Base-by-base conservation (phyloP, 352 stramenopile species). In the Phytophthora sp. region DNA sequence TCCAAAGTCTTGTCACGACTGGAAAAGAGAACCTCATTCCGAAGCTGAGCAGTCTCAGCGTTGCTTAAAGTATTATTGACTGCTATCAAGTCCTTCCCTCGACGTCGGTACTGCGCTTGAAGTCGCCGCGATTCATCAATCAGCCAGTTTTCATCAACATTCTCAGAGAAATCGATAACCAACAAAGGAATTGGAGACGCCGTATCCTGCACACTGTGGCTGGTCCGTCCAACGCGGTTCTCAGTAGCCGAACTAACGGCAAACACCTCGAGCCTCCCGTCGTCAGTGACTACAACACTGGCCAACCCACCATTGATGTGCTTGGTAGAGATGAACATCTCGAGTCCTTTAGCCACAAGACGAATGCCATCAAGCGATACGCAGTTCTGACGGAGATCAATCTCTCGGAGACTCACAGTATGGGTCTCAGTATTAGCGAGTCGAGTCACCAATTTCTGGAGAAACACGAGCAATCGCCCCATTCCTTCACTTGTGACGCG, bases 371-470 rank as follows among this genome's bases (percentile, higher is more conserved):
- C 82, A 2, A 90, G 69, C 15, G 82, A 86, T 49, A 94, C 73
- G 57, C 69, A 90, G 42, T 94, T 94, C n/a, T 79, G 68, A 20
- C 84, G 83, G 15, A 94, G 59, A 59, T 91, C 79, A 7, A 94
- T 38, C 51, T 91, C 75, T 23, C 63, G 55, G 9, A 89, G 53
- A 7, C 50, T 45, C 3, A 21, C 46, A 0, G 5, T 38, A 18
- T 36, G 45, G 7, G 29, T 33, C 26, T 36, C 46, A 38, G 11
- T 11, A 15, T 16, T 41, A 15, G 20, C 42, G 18, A 57, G 23
- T 23, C 27, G 26, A 29, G 31, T 21, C 1, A 66, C 27, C 18
- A 67, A 20, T 13, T 63, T 60, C 63, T 71, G 70, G 38, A 39
- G 21, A 51, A 64, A 90, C 15, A 73, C 47, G 20, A 82, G 42